These are phyloP conservation scores for Aegilops tauschii DNA, from an alignment of 176 grass and related monocot species.

Conservation along the genomic window DNA sequence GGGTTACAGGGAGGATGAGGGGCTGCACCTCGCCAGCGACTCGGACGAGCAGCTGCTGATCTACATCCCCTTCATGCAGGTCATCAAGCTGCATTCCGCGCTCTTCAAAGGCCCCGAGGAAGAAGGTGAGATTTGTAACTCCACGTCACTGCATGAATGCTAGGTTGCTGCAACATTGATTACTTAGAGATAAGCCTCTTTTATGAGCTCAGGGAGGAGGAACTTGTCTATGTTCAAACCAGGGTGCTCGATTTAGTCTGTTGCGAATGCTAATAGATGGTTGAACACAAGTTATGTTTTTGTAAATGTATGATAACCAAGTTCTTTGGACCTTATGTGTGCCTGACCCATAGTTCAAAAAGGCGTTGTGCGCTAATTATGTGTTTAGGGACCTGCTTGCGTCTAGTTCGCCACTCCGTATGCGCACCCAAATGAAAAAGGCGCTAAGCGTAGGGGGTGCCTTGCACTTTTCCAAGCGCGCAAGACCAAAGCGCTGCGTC, in stretches of 20 bases:
- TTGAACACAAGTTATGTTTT: not conserved
- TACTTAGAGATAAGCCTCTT: not conserved
- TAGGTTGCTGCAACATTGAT: not conserved
- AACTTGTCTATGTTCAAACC: not conserved
- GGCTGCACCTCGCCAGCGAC: conserved; percentile 83
- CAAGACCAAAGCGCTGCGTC: too few relatives aligned
- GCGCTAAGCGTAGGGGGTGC: too few relatives aligned
- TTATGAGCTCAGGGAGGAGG: not conserved
- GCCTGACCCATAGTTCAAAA: not conserved
- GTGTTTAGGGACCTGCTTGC: too few relatives aligned
- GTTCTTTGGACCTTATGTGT: not conserved
- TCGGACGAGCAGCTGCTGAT: conserved; percentile 84
- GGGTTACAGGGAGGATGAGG: conserved; percentile 79
- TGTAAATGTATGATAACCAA: not conserved
- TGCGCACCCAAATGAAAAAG: too few relatives aligned
- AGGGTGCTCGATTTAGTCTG: not conserved
- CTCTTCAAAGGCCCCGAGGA: conserved; percentile 82
- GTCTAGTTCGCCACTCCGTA: too few relatives aligned
- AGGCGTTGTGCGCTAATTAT: too few relatives aligned
- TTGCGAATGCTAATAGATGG: not conserved
- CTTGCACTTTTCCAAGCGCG: too few relatives aligned
- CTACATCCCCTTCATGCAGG: conserved; percentile 85
- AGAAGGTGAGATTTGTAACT: conserved; percentile 52
- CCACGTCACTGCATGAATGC: not conserved
- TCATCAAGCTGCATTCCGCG: conserved; percentile 83